Conservation (phyloP, 768 basidiomycete genomes). For the Cantharellus cinnabarinus region DNA sequence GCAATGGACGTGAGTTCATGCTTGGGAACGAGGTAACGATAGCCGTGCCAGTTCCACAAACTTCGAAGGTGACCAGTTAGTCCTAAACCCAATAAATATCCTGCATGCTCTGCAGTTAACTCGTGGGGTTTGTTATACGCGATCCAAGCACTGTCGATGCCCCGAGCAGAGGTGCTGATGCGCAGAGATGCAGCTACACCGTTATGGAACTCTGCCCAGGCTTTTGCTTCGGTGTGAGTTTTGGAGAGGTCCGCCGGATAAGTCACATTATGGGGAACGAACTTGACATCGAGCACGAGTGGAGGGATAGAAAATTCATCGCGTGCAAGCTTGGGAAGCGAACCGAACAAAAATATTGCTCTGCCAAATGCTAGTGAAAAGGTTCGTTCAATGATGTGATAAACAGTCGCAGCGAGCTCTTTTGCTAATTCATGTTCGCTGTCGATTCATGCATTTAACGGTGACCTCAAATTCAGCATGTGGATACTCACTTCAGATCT, state of each 20-base stretch:
- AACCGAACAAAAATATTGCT: constrained; percentile 81
- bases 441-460: too few relatives aligned
- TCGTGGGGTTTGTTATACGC: constrained; percentile 87
- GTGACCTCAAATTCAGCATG: not conserved
- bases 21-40: constrained; percentile 84
- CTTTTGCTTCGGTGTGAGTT: constrained; percentile 45
- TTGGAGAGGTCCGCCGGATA: constrained; percentile 52
- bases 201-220: constrained; percentile 97
- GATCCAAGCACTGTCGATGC: constrained; percentile 87
- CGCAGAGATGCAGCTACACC: constrained; percentile 85
- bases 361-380: constrained; percentile 79
- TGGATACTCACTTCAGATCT: constrained; percentile 38
- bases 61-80: constrained; percentile 77
- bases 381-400: constrained; percentile 69
- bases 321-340: constrained; percentile 49
- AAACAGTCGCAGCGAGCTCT: constrained; percentile 64
- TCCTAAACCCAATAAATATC: constrained; percentile 82
- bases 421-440: constrained; percentile 65
- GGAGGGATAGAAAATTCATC: constrained; percentile 66
- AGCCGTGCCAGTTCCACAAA: constrained; percentile 89
- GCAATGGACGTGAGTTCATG: constrained; percentile 92
- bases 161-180: constrained; percentile 49
- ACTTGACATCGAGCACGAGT: constrained; percentile 51
- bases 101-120: constrained; percentile 86
- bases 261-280: constrained; percentile 51